These are phyloP conservation scores for Arthrinium puccinioides DNA, from an alignment of 2,329 filamentous ascomycete species.

Conservation along the genomic window DNA sequence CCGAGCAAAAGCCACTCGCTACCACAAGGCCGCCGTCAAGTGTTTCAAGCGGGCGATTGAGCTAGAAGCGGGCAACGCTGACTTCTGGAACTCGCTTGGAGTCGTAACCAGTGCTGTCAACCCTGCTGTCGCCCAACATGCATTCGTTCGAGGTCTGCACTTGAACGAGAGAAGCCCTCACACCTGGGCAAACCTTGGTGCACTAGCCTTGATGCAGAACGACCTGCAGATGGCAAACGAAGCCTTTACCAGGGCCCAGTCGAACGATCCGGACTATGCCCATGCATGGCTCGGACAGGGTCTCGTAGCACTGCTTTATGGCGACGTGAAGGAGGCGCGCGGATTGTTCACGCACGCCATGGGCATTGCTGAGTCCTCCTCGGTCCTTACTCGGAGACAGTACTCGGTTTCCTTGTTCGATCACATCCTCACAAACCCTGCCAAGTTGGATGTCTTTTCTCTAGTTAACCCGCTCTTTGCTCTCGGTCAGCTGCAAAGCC, in stretches of 20 bases:
- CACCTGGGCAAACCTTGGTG: conserved; percentile 86
- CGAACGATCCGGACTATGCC: conserved; percentile 87
- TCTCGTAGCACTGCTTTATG: conserved; percentile 69
- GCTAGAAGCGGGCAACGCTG: conserved; percentile 84
- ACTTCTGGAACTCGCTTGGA: conserved; percentile 96
- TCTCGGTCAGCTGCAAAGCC: conserved; percentile 69
- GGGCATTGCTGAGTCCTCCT: conserved; percentile 78
- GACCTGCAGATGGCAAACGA: conserved; percentile 83
- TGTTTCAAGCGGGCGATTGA: conserved; percentile 97
- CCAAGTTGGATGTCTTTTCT: conserved; percentile 44
- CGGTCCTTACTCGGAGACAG: conserved; percentile 65
- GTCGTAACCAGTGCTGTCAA: conserved; percentile 84
- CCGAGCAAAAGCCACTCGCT: conserved; percentile 55
- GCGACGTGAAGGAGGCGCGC: conserved; percentile 69
- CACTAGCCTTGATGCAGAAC: conserved; percentile 75
- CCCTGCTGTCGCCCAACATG: conserved; percentile 82
- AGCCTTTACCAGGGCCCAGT: conserved; percentile 85
- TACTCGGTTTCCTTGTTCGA: conserved; percentile 82
- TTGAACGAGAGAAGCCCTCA: conserved; percentile 81
- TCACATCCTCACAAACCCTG: conserved; percentile 55
- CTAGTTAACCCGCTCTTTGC: conserved; percentile 86
- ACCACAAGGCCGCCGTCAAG: conserved; percentile 72
- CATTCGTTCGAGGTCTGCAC: conserved; percentile 86
- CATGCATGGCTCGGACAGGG: conserved; percentile 94
- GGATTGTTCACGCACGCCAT: conserved; percentile 89